Evolutionary conservation across 768 basidiomycete genomes (phyloP).

Genomic region (Dioszegia hungarica): DNA sequence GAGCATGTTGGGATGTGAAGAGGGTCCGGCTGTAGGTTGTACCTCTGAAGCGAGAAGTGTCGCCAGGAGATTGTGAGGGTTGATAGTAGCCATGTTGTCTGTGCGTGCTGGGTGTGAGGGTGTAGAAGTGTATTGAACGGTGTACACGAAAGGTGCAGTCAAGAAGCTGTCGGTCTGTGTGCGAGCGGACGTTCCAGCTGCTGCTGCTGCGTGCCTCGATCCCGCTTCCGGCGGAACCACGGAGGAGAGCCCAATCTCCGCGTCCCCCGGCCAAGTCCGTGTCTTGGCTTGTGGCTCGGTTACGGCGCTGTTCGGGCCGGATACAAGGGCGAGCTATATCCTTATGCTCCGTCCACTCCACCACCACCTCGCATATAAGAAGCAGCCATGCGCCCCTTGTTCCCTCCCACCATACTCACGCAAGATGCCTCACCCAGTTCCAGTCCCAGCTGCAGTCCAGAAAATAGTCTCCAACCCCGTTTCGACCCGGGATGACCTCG

Average conservation of each 20-base stretch:
- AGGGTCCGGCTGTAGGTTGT: background rate
- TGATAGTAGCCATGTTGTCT: no score
- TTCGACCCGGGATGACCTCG: conserved; percentile 20
- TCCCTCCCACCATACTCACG: background rate
- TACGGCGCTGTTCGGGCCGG: no score
- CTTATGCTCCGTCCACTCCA: no score
- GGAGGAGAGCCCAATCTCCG: no score
- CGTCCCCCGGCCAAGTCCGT: no score
- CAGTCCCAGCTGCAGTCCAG: conserved; percentile 9
- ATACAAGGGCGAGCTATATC: no score
- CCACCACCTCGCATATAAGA: no score
- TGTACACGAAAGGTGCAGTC: background rate
- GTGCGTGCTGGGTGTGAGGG: background rate
- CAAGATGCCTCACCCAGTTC: conserved; percentile 6
- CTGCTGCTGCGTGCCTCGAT: background rate
- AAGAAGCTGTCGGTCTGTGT: background rate
- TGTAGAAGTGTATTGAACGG: background rate
- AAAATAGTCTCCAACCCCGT: conserved; percentile 28
- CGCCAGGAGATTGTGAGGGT: background rate
- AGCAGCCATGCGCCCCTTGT: background rate
- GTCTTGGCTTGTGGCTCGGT: no score
- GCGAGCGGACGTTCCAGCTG: background rate
- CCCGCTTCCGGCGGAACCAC: no score
- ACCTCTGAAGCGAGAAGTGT: background rate
- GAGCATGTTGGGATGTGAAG: background rate